Conservation (phyloP, 768 basidiomycete genomes). For the Xerocomus spinulosus region DNA sequence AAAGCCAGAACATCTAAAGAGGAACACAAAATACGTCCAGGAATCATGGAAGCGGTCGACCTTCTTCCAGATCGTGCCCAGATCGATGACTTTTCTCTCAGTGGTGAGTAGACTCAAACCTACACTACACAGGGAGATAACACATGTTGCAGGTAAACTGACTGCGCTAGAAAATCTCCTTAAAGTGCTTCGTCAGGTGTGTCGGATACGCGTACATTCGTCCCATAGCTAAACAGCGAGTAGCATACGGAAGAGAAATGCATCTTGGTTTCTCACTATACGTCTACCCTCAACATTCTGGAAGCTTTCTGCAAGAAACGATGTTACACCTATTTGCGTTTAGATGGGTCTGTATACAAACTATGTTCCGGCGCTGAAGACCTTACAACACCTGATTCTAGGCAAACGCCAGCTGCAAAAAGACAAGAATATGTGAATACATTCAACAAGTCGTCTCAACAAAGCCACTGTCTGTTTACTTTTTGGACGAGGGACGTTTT, state of each 20-base stretch:
- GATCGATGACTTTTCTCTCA: constrained; percentile 70
- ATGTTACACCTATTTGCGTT: constrained; percentile 72
- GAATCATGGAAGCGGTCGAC: constrained; percentile 55
- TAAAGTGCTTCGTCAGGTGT: constrained; percentile 52
- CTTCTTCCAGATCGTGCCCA: constrained; percentile 56
- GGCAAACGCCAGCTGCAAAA: constrained; percentile 72
- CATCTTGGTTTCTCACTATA: constrained; percentile 95
- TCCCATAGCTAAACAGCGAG: constrained; percentile 2
- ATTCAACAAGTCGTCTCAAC: constrained; percentile 79
- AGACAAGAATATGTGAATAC: constrained; percentile 82
- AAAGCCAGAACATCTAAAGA: constrained; percentile 46
- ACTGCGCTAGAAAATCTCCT: constrained; percentile 63
- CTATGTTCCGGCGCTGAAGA: background rate
- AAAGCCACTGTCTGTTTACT: constrained; percentile 54
- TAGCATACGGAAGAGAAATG: constrained; percentile 89
- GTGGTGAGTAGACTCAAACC: constrained; percentile 51
- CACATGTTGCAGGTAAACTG: constrained; percentile 61
- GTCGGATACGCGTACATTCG: background rate
- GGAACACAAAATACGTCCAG: constrained; percentile 41
- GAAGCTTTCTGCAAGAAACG: constrained; percentile 79
- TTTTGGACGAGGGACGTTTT: background rate
- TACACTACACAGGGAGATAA: background rate
- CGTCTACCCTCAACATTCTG: constrained; percentile 87
- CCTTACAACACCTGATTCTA: constrained; percentile 25
- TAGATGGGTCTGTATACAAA: constrained; percentile 70